Evolutionary conservation across 352 stramenopile genomes (phyloP), one percentile per base, ranked within the genome.

Genomic region (Hyaloperonospora brassicae): DNA sequence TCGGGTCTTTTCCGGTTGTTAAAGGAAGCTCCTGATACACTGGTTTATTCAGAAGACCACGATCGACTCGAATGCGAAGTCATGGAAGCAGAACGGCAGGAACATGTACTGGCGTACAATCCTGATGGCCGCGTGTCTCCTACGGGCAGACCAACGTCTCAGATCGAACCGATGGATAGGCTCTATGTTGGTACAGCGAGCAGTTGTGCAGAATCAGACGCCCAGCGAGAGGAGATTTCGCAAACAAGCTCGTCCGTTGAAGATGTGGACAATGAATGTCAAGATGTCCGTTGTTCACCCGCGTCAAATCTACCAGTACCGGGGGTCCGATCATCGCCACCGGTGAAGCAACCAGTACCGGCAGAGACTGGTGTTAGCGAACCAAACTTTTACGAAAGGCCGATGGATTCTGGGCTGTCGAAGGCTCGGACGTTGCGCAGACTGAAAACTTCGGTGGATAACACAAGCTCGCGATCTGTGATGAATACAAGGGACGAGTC

Each of bases 1-100:
- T 45, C 62, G 2, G 94, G 92, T 0, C 93, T 98, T 57, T 73
- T 97, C 17, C 55, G 75, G 25, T 87, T 91, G 51, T 63, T 98
- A 24, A 86, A 92, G 22, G 88, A 96, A 57, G 88, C 88, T 10
- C 52, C 64, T 30, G 64, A 94, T 39, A 95, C 84, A 23, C 59
- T 73, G 38, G 66, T 65, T 4, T 86, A 98, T 58, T 52, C 89
- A 17, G 72, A 87, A 13, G 75, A 97, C 34, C 66, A 97, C 21
- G 90, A 97, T 67, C 67, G 82, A 25, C 61, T 96, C 17, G 90
- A 97, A 62, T 60, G 75, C 8, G 78, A 89, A 50, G 52, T 45
- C 0, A 70, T 89, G 34, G 55, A 76, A 36, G 40, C 59, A 24
- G 68, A 78, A 50, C 54, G 24, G 50, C 68, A 79, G 57, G 73